A percentile compares a stretch with the other conserved stretches of the same genome.
Conservation (phyloP, 2,329 filamentous ascomycete genomes). For the Aspergillus texensis region DNA sequence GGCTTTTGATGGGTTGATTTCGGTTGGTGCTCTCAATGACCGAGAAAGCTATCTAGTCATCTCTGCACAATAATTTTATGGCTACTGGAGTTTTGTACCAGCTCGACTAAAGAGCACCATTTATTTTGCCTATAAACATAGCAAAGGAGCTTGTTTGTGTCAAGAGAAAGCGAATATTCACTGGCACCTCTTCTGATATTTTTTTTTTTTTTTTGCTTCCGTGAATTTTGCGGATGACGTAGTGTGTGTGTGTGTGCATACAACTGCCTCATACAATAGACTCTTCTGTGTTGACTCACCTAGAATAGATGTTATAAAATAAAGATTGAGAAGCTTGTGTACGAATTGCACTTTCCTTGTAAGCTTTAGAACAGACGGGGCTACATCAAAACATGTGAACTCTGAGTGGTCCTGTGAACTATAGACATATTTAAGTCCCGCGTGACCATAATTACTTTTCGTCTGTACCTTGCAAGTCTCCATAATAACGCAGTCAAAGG, state of each 20-base stretch:
- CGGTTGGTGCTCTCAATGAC: background rate
- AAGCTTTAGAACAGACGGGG: background rate
- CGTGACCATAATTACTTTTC: background rate
- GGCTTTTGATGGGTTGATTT: background rate
- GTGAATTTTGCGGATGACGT: too few relatives aligned
- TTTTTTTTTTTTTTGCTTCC: background rate
- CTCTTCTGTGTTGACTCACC: background rate
- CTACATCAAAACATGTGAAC: background rate
- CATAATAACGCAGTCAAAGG: background rate
- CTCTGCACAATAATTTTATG: background rate
- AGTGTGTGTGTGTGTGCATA: background rate
- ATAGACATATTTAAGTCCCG: background rate
- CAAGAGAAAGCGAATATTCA: background rate
- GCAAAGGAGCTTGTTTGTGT: constrained; percentile 1
- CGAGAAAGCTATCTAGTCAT: background rate
- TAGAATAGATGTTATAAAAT: background rate
- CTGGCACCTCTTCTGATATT: background rate
- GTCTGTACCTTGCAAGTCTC: background rate
- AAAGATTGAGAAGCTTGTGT: background rate
- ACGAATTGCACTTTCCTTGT: background rate
- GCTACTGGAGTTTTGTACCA: background rate
- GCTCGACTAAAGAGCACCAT: background rate
- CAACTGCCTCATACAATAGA: background rate
- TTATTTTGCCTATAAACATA: background rate
- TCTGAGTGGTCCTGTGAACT: background rate